Percentiles rank a stretch among this genome's conserved stretches.
These are phyloP conservation scores for Simmondsia chinensis DNA, from an alignment of 148 eudicot species.

Conservation along the genomic window DNA sequence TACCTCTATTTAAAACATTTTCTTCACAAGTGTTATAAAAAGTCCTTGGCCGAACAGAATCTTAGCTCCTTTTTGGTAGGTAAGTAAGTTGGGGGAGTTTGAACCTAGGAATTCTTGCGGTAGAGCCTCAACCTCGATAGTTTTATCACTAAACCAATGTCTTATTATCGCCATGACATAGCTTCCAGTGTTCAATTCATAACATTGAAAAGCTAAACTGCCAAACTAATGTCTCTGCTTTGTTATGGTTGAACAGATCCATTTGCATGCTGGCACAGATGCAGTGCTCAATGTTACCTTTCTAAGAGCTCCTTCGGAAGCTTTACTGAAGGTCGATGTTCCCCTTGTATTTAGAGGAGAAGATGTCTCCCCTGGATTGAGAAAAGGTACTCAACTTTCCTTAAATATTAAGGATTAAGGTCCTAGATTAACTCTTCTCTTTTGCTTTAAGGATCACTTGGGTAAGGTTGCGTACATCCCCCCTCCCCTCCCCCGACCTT, in stretches of 20 bases:
- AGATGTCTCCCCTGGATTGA: constrained; percentile 83
- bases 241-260: constrained; percentile 47
- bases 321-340: constrained; percentile 74
- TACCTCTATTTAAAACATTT: no score
- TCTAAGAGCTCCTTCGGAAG: constrained; percentile 88
- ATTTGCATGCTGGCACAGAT: constrained; percentile 73
- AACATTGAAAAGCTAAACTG: neutral
- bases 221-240: constrained; percentile 7
- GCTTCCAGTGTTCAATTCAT: neutral
- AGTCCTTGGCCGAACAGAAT: no score
- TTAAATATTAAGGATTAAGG: neutral
- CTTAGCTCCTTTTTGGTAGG: no score
- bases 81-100: no score
- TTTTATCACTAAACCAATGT: no score
- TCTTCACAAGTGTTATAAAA: no score
- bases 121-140: no score
- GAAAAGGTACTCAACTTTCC: constrained; percentile 48
- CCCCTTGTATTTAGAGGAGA: constrained; percentile 91
- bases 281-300: constrained; percentile 78
- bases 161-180: no score
- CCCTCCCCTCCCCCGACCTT: no score
- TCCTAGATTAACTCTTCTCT: neutral
- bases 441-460: neutral
- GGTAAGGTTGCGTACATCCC: no score
- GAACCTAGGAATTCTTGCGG: no score